Base-by-base conservation (phyloP, 108 stramenopile genomes). In the Skeletonema tropicum region DNA sequence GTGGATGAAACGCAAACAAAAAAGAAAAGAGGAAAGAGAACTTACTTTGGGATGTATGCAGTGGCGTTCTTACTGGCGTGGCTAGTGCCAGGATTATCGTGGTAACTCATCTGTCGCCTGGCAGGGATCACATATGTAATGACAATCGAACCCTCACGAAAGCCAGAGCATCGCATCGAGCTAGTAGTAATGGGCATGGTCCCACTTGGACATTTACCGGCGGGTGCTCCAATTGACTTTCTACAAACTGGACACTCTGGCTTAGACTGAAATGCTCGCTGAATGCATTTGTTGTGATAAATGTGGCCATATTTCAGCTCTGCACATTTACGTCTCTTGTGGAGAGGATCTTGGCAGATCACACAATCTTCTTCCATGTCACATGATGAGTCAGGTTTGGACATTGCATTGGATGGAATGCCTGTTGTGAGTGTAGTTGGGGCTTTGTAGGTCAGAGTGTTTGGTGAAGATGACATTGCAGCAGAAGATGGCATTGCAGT, bases 151-250 rank as follows among this genome's bases (percentile, higher is more conserved):
- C 14, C 36, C 14, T 46, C 23, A 10, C 3, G 21, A 29, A 17
- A 48, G 39, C 64, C 52, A 0, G 49, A 55, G 7, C 79, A 62
- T 38, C 32, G n/a, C 7, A 33, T 25, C 0, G 41, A 45, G 52
- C 26, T 73, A 3, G 15, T n/a, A 26, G 74, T 17, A 57, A 78
- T 36, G 13, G 6, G 57, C 86, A 87, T 87, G 33, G 73, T 61
- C 17, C 87, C 87, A 26, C 82, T 76, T 11, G 87, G 87, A 31
- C 63, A 57, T 31, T 55, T 68, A 5, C 86, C 86, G 35, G 49
- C 36, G 1, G 79, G 81, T 52, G 52, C 71, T 12, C 58, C 79
- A 45, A 73, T 35, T 30, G 21, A 39, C 35, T 29, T 32, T 23
- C 74, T 57, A 61, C 72, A 77, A 6, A 42, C 57, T 52, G 77